Evolutionary conservation across 2,329 filamentous ascomycete species (phyloP).

Genomic region (Paracoccidioides brasiliensis): DNA sequence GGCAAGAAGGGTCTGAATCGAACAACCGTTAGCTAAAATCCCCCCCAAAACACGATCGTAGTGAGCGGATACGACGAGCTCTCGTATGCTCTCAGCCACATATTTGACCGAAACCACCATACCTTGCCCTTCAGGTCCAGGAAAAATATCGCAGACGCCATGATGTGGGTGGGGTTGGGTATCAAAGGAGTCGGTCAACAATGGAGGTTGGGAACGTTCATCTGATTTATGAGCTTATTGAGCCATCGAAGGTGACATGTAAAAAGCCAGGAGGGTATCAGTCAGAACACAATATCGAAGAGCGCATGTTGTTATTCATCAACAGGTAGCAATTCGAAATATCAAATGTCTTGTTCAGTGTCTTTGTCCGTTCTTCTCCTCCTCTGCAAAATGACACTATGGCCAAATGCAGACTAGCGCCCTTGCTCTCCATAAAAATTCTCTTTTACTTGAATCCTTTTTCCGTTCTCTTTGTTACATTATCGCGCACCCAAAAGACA

Average conservation of each 20-base stretch:
- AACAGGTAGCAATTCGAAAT: neutral
- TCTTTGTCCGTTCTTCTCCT: neutral
- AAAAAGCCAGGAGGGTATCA: neutral
- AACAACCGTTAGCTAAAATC: constrained; percentile 13
- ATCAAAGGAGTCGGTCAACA: constrained; percentile 3
- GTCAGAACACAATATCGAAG: neutral
- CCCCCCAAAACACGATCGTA: neutral
- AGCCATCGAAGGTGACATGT: neutral
- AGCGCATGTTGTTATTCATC: neutral
- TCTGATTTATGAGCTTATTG: neutral
- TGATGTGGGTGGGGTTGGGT: constrained; percentile 35
- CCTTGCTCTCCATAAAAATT: constrained; percentile 13
- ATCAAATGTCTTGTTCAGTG: neutral
- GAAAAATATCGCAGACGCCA: constrained; percentile 98
- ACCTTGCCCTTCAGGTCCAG: constrained; percentile 99
- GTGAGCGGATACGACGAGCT: neutral
- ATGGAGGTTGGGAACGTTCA: neutral
- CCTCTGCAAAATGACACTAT: neutral
- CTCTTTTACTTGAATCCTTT: constrained; percentile 9
- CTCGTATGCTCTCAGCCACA: neutral
- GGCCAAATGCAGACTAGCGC: constrained; percentile 9
- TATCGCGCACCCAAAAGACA: constrained; percentile 70
- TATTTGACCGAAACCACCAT: constrained; percentile 15
- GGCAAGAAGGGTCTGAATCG: constrained; percentile 74
- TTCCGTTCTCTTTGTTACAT: constrained; percentile 27